A percentile compares a stretch with the other conserved stretches of the same genome.
Evolutionary conservation across 225 moss, liverwort and hornwort genomes (phyloP).

Genomic region (Pseudisothecium myosuroides): DNA sequence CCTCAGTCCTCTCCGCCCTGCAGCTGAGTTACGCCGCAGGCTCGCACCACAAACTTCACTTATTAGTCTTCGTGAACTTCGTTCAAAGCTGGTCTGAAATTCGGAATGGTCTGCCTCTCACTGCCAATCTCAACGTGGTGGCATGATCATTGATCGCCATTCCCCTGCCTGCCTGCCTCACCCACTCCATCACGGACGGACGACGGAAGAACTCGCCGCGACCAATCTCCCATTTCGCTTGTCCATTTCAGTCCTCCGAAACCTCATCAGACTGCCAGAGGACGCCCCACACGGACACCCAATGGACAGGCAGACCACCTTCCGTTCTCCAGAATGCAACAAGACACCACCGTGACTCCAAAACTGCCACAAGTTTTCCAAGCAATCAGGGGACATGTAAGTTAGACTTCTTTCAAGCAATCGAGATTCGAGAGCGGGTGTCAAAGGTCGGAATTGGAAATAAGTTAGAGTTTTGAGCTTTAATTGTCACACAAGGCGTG

Average conservation of each 20-base stretch:
- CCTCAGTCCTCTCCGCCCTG: not conserved
- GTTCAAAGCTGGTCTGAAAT: not conserved
- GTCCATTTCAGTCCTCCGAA: not conserved
- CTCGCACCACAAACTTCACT: not conserved
- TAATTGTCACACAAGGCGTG: too few relatives aligned
- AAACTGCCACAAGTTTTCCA: not conserved
- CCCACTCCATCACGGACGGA: too few relatives aligned
- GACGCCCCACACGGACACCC: not conserved
- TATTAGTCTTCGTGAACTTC: not conserved
- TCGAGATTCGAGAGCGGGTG: too few relatives aligned
- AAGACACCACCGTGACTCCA: too few relatives aligned
- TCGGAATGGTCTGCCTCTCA: not conserved
- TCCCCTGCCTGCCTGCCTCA: not conserved
- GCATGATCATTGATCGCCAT: not conserved
- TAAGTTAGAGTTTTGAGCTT: too few relatives aligned
- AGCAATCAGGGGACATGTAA: not conserved
- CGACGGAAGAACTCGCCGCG: not conserved
- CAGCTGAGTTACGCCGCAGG: not conserved
- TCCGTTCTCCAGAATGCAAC: not conserved
- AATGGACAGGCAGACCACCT: not conserved
- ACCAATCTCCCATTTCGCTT: not conserved
- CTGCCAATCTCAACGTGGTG: not conserved
- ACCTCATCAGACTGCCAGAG: not conserved
- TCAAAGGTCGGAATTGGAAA: too few relatives aligned
- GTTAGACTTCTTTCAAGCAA: too few relatives aligned